These are phyloP conservation scores for Globisporangium nagaii DNA, from an alignment of 352 stramenopile species.

Conservation along the genomic window DNA sequence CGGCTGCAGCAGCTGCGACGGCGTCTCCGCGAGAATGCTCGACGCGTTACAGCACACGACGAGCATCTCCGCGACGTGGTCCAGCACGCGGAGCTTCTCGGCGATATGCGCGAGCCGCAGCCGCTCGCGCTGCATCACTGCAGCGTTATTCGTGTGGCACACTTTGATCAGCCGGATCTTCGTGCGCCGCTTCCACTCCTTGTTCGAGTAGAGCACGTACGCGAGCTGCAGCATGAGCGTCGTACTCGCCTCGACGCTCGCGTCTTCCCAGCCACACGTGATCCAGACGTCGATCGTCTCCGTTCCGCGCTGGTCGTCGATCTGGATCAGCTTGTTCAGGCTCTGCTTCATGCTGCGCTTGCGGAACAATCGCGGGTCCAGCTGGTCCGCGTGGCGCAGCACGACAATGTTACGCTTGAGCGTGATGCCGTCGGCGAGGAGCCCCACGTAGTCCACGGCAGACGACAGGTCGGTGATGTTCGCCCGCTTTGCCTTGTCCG, in stretches of 20 bases:
- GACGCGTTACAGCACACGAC: conserved; percentile 34
- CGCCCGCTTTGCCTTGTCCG: neutral
- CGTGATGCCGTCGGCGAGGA: conserved; percentile 42
- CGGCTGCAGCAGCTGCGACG: conserved; percentile 7
- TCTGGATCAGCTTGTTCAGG: conserved; percentile 6
- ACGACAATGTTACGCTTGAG: conserved; percentile 61
- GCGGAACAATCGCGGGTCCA: conserved; percentile 37
- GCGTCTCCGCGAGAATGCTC: conserved; percentile 23
- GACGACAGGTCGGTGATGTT: conserved; percentile 7
- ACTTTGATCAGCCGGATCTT: conserved; percentile 25
- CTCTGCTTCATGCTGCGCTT: conserved; percentile 11
- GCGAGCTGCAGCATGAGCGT: conserved; percentile 43
- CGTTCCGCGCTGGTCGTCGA: conserved; percentile 7
- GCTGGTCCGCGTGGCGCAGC: conserved; percentile 32
- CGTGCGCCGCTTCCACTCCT: conserved; percentile 22
- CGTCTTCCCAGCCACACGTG: conserved; percentile 22
- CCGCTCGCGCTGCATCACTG: conserved; percentile 17
- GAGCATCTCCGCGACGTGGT: conserved; percentile 36
- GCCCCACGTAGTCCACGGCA: conserved; percentile 31
- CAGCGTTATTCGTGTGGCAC: conserved; percentile 12
- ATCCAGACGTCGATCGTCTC: conserved; percentile 64
- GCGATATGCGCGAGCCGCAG: conserved; percentile 19
- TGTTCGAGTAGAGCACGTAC: conserved; percentile 36
- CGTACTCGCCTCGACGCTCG: conserved; percentile 21
- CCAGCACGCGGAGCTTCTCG: conserved; percentile 23